phyloP scores from a whole-genome alignment of 1,139 yeast species.

The Protomyces inundatus region DNA sequence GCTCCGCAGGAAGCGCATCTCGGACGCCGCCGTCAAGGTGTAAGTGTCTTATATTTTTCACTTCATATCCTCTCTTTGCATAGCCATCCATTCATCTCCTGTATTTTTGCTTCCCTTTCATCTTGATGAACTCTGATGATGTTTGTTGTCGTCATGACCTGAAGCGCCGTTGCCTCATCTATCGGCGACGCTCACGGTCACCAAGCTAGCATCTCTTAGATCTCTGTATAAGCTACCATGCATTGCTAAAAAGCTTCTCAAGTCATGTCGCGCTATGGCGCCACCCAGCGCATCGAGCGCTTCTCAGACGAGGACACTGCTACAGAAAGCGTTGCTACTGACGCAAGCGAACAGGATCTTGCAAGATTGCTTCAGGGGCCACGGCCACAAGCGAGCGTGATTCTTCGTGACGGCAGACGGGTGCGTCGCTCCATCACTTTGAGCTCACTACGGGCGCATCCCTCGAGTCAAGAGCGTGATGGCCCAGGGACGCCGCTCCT shows the following conservation, averaged over 20 bases:
- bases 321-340: background rate
- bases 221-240: background rate
- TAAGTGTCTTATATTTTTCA: background rate
- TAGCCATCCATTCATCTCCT: background rate
- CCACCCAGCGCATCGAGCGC: background rate
- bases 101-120: no score
- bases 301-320: background rate
- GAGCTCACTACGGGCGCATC: slow-evolving; percentile 3
- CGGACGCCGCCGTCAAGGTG: slow-evolving; percentile 25
- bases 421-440: slow-evolving; percentile 23
- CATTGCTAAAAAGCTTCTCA: background rate
- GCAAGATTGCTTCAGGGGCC: background rate
- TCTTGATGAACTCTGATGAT: no score
- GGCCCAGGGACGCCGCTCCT: background rate
- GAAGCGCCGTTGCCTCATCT: background rate
- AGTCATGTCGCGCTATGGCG: background rate
- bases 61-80: background rate
- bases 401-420: slow-evolving; percentile 17
- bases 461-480: background rate
- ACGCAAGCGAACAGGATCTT: background rate
- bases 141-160: background rate
- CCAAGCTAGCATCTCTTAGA: background rate
- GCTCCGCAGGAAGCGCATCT: slow-evolving; percentile 18
- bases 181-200: background rate
- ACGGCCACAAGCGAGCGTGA: slow-evolving; percentile 13